A percentile compares a stretch with the other conserved stretches of the same genome.
Evolutionary conservation across 2,329 filamentous ascomycete genomes (phyloP).

Genomic region (Penicillium decumbens): DNA sequence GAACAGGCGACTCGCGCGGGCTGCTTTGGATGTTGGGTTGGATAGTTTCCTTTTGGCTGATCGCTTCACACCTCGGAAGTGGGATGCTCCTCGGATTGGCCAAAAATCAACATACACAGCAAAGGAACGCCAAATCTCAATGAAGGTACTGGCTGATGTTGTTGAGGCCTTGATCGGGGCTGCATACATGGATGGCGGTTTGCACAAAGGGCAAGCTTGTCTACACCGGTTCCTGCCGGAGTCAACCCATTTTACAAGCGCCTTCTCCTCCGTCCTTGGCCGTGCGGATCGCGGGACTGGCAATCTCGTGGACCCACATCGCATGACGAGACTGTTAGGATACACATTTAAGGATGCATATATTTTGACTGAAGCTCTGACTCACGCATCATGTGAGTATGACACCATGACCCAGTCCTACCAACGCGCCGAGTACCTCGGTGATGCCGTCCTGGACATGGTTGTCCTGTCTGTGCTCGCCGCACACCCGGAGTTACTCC

Average conservation of each 20-base stretch:
- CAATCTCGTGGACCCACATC: slow-evolving; percentile 14
- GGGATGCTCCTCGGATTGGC: slow-evolving; percentile 61
- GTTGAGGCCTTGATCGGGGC: slow-evolving; percentile 80
- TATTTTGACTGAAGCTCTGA: slow-evolving; percentile 73
- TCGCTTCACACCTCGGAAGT: slow-evolving; percentile 64
- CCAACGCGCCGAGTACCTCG: slow-evolving; percentile 81
- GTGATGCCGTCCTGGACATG: slow-evolving; percentile 78
- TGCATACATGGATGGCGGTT: slow-evolving; percentile 64
- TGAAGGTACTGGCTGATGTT: slow-evolving; percentile 81
- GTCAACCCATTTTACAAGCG: slow-evolving; percentile 28
- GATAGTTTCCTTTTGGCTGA: slow-evolving; percentile 68
- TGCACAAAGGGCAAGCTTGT: slow-evolving; percentile 59
- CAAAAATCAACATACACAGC: slow-evolving; percentile 28
- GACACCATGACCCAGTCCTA: slow-evolving; percentile 53
- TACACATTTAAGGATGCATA: slow-evolving; percentile 65
- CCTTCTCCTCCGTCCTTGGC: slow-evolving; percentile 2
- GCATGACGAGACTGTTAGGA: slow-evolving; percentile 46
- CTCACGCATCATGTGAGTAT: slow-evolving; percentile 62
- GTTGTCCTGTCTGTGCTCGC: slow-evolving; percentile 56
- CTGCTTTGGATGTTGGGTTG: slow-evolving; percentile 60
- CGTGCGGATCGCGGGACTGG: slow-evolving; percentile 1
- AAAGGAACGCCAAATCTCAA: slow-evolving; percentile 51
- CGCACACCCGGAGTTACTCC: slow-evolving; percentile 35
- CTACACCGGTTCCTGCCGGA: slow-evolving; percentile 63
- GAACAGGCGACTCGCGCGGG: slow-evolving; percentile 66